Evolutionary conservation across 179 eudicot genomes (phyloP), one percentile per base, ranked within the genome.

Genomic region (Carnegiea gigantea): DNA sequence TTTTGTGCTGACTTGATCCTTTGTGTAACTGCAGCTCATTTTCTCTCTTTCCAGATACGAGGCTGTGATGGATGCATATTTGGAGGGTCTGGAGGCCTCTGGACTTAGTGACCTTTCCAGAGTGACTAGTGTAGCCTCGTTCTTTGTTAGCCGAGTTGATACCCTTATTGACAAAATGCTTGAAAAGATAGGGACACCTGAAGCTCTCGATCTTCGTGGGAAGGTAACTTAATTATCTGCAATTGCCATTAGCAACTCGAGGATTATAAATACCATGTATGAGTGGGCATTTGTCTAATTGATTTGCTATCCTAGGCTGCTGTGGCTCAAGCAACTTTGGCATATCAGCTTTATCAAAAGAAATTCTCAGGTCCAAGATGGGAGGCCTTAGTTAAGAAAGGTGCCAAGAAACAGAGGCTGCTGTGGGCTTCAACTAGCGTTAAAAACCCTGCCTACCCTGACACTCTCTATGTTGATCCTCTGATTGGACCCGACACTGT

Each of bases 381-480:
- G 99, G 99, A 95, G 83, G 99, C 97, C 44, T 79, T 95, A 84
- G 95, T 88, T 49, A 92, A 92, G 88, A 95, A 93, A 86, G 99
- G 99, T 79, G 99, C 99, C 78, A 95, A 93, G 91, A 95, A 95
- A 89, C 99, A 95, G 89, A 89, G 99, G 84, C 82, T 95, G 72
- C 82, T 95, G 79, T 95, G 98, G 98, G 98, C 98, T 78, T 95
- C 98, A 79, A 95, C 98, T 53, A 92, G 98, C 79, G 98, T 95
- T 73, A 95, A 95, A 91, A 93, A 95, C 84, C 98, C 98, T 44
- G 95, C 99, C 77, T 95, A 95, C 90, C 87, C 99, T 1, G 99
- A 95, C 71, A 95, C 98, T 20, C 81, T 95, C 70, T 95, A 95
- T 82, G 99, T 95, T 78, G 94, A 89, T 81, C 99, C 99, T 79